Percentiles rank a stretch among this genome's conserved stretches.
These are phyloP conservation scores for Wickerhamiella hasegawae DNA, from an alignment of 805 yeast species.

Conservation along the genomic window DNA sequence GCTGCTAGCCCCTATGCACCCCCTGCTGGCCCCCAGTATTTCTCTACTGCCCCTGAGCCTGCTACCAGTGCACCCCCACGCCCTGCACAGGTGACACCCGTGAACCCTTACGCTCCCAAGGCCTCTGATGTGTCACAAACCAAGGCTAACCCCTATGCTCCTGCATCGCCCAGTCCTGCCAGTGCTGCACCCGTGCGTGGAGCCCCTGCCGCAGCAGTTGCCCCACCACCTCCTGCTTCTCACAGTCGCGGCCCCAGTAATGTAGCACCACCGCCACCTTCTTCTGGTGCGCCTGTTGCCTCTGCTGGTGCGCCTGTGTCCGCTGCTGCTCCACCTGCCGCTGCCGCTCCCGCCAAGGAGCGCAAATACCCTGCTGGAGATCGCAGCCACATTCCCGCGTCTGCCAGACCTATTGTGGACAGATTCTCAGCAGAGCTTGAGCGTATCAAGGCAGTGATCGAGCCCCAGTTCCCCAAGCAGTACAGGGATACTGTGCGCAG, in stretches of 20 bases:
- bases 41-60: not conserved
- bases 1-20: not conserved
- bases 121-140: not conserved
- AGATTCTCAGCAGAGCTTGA: conserved; percentile 38
- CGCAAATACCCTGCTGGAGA: conserved; percentile 42
- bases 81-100: not conserved
- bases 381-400: conserved; percentile 47
- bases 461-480: conserved; percentile 58
- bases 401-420: conserved; percentile 41
- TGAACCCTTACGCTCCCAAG: not conserved
- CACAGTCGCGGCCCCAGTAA: no score
- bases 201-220: conserved; percentile 3
- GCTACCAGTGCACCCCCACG: not conserved
- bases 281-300: conserved; percentile 4
- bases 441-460: conserved; percentile 54
- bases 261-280: conserved; percentile 3
- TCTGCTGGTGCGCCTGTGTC: conserved; percentile 17
- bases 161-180: conserved; percentile 4
- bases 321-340: conserved; percentile 1
- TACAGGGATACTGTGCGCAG: conserved; percentile 71
- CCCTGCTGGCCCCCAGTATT: not conserved
- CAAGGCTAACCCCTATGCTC: conserved; percentile 6
- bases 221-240: conserved; percentile 10
- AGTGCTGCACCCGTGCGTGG: conserved; percentile 5
- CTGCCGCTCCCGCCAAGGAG: conserved; percentile 8